Evolutionary conservation across 2,329 filamentous ascomycete genomes (phyloP), one percentile per base, ranked within the genome.

Genomic region (Aphanocladium album): DNA sequence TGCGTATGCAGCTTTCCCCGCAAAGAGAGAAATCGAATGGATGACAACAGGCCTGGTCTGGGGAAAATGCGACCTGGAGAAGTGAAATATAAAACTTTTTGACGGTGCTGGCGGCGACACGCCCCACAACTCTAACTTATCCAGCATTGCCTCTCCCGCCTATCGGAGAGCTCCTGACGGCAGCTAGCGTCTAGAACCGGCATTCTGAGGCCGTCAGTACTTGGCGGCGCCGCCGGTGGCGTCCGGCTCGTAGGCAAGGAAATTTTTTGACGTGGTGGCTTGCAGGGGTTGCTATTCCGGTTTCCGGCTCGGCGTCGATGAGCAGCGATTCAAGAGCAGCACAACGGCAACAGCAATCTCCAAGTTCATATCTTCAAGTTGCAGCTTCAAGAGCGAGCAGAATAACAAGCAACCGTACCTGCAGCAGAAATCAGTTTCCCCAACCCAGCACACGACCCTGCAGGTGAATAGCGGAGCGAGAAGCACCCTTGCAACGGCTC

Each of bases 141-240:
- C 43, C 46, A 35, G 51, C 37, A 45, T 27, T 14, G 17, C 16
- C 33, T 21, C 41, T 37, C 45, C 56, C 46, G 47, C 56, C 47
- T 52, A 59, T 59, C 56, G 47, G 56, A 59, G 56, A 35, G 37
- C 27, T 52, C 47, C 27, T 52, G 57, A 27, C 57, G 57, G 57
- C 57, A 59, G 47, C 57, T 59, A 59, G 57, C 57, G 57, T 59
- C 57, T 59, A 59, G 49, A 53, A 59, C 35, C 57, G 57, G 57
- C 57, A 46, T 59, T 57, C 55, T 8, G 17, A 41, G 45, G 19
- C 54, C 9, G 43, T n/a, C 37, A 11, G 47, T 51, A 45, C 57
- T 59, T 59, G 57, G 57, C 57, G 30, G 16, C 12, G 57, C 19
- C 47, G 47, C 33, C 19, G 19, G 49, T 59, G 57, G 57, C 57